phyloP scores from a whole-genome alignment of 2,329 filamentous ascomycete species.

The Camillea tinctor region DNA sequence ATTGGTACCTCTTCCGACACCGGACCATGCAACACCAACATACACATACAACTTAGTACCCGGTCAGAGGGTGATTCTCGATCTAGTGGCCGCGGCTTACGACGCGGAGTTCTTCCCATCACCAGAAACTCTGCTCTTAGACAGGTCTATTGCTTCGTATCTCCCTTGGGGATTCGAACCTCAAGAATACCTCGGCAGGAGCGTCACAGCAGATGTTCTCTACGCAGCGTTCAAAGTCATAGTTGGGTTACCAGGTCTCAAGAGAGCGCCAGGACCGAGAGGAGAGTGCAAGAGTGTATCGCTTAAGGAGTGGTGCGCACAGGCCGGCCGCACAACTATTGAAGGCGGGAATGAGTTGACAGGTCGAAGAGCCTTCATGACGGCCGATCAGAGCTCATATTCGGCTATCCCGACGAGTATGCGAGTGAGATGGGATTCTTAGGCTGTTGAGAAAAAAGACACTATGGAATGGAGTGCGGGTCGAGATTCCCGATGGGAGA shows the following conservation, averaged over 20 bases:
- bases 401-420: slow-evolving; percentile 20
- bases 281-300: slow-evolving; percentile 10
- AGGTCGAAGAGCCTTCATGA: slow-evolving; percentile 14
- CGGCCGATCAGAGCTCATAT: slow-evolving; percentile 16
- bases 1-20: slow-evolving; percentile 20
- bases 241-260: slow-evolving; percentile 5
- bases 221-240: slow-evolving; percentile 15
- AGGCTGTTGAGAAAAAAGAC: background rate
- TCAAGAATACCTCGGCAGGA: slow-evolving; percentile 14
- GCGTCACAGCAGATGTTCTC: slow-evolving; percentile 13
- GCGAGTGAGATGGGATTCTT: slow-evolving; percentile 15
- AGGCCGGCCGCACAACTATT: slow-evolving; percentile 12
- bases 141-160: slow-evolving; percentile 12
- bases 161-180: slow-evolving; percentile 12
- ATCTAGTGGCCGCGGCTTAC: slow-evolving; percentile 19
- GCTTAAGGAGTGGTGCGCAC: slow-evolving; percentile 20
- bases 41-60: slow-evolving; percentile 13
- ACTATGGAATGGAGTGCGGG: background rate
- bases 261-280: slow-evolving; percentile 12
- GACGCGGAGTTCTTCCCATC: slow-evolving; percentile 13
- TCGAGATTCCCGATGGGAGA: background rate
- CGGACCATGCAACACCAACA: slow-evolving; percentile 4
- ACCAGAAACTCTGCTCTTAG: slow-evolving; percentile 14
- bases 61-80: slow-evolving; percentile 11
- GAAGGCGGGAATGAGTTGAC: slow-evolving; percentile 15